phyloP scores from a whole-genome alignment of 805 yeast species.

The Yamadazyma phyllophila region DNA sequence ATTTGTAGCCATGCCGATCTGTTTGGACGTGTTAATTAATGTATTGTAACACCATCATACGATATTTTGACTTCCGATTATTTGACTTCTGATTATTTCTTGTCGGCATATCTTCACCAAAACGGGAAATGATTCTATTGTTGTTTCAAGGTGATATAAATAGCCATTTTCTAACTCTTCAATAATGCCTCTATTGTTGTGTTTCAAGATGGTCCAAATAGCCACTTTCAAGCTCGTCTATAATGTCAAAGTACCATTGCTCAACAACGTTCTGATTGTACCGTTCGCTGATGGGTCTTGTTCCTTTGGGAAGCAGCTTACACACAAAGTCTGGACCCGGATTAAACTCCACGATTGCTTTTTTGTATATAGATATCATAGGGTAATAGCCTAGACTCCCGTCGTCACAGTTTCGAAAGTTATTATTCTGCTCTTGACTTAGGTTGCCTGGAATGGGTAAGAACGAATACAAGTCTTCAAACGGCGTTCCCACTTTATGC shows the following conservation, averaged over 20 bases:
- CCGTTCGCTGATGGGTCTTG: constrained; percentile 50
- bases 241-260: constrained; percentile 76
- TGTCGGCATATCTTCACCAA: not conserved
- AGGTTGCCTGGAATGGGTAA: constrained; percentile 65
- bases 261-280: constrained; percentile 73
- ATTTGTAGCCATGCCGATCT: too few relatives aligned
- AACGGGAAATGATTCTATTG: not conserved
- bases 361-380: constrained; percentile 75
- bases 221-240: constrained; percentile 78
- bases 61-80: not conserved
- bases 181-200: constrained; percentile 32
- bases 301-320: constrained; percentile 32
- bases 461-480: constrained; percentile 68
- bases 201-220: constrained; percentile 46
- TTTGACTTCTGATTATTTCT: too few relatives aligned
- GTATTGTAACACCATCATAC: not conserved
- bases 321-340: constrained; percentile 62
- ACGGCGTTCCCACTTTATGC: constrained; percentile 57
- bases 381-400: constrained; percentile 91
- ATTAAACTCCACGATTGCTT: constrained; percentile 71
- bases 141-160: constrained; percentile 42
- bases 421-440: constrained; percentile 37
- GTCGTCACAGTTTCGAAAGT: constrained; percentile 58
- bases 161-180: constrained; percentile 76
- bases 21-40: not conserved